Base-by-base conservation (phyloP, 805 yeast species). In the Kurtzmaniella fragi region DNA sequence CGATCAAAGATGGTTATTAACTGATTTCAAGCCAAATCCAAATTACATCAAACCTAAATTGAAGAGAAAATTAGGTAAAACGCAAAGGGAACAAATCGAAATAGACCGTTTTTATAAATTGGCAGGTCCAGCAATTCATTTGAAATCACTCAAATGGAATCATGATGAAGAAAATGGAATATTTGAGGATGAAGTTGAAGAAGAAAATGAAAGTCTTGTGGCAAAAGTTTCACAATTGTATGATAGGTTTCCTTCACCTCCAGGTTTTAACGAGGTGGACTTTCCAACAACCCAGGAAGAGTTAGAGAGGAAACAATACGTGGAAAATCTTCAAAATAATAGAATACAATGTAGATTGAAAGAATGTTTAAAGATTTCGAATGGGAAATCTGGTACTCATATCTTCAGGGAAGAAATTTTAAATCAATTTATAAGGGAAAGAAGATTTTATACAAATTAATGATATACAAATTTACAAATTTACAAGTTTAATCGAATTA, bases 211-310 rank as follows among this genome's bases (percentile, higher is more conserved):
- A 16, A 23, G 12, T 16, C 9, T 6, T 13, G 8, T 26, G 11
- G 34, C 39, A 48, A 45, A 55, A 47, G 7, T 47, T 34, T 32
- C 57, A 47, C 71, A 65, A 46, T 45, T 63, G 7, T 62, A 54
- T 48, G 69, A 64, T 43, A 60, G 59, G 42, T 57, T 62, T 35
- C 62, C 63, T 39, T 57, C 64, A 4, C 71, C 71, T 2, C 69
- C 70, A 2, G 70, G 70, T 13, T 65, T 59, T 42, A 64, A 64
- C 68, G 45, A 47, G 14, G 63, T 65, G 15, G 67, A 61, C 33
- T 65, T 65, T 38, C 67, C 66, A 5, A 46, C 48, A 29, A 62
- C 67, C 1, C 67, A 62, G 39, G 70, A 64, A 39, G 50, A 40
- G 15, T 34, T 26, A 28, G 42, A 50, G 17, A 42, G 65, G 17